Percentiles rank a stretch among this genome's conserved stretches.
Conservation (phyloP, 768 basidiomycete genomes). For the Calocybe gangraenosa region DNA sequence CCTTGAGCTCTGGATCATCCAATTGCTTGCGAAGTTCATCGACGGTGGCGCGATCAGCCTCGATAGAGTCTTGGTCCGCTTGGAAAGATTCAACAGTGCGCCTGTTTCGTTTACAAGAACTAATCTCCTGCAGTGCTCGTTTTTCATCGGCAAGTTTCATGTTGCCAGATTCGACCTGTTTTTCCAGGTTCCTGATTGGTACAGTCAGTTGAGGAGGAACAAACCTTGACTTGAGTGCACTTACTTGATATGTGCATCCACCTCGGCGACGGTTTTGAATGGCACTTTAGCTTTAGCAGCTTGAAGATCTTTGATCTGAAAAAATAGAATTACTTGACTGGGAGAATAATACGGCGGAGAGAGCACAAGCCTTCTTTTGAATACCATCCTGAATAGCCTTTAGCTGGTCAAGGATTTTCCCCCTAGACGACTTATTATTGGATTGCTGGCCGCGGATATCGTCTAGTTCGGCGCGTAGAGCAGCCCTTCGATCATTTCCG, state of each 20-base stretch:
- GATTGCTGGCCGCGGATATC: conserved; percentile 75
- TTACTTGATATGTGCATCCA: conserved; percentile 84
- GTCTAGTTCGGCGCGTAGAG: conserved; percentile 80
- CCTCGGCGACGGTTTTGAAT: conserved; percentile 80
- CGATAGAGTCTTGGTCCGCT: conserved; percentile 74
- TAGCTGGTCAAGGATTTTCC: conserved; percentile 74
- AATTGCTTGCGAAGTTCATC: conserved; percentile 80
- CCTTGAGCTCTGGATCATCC: conserved; percentile 88
- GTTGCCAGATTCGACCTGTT: conserved; percentile 86
- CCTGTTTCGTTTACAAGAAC: conserved; percentile 63
- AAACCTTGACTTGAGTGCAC: conserved; percentile 21
- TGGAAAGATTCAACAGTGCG: conserved; percentile 80
- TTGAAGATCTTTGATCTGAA: conserved; percentile 83
- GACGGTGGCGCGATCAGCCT: conserved; percentile 66
- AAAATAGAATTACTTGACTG: conserved; percentile 6
- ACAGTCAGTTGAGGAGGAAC: conserved; percentile 10
- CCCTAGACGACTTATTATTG: conserved; percentile 62
- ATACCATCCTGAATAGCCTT: conserved; percentile 74
- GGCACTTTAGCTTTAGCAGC: conserved; percentile 70
- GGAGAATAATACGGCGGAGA: background rate
- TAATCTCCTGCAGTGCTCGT: conserved; percentile 89
- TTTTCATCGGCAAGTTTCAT: conserved; percentile 96
- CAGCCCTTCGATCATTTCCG: conserved; percentile 66
- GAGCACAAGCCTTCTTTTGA: conserved; percentile 65
- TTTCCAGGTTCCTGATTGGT: conserved; percentile 66